Evolutionary conservation across 2,329 filamentous ascomycete genomes (phyloP).

Genomic region (Alternaria sp.): DNA sequence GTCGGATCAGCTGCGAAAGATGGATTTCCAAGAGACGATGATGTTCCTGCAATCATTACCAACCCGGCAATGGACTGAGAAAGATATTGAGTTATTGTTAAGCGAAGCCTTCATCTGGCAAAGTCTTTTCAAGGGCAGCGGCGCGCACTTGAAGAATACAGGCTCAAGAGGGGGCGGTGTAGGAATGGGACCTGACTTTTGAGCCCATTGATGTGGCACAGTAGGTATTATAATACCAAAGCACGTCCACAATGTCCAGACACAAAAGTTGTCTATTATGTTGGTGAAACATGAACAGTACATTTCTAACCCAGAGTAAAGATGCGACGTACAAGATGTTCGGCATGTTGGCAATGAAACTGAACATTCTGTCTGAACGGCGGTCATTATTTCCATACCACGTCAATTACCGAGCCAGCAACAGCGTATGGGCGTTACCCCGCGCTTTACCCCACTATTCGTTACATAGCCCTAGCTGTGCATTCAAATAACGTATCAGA

Average conservation of each 20-base stretch:
- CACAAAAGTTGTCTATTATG: neutral
- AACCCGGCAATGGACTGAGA: conserved; percentile 94
- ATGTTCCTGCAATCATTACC: conserved; percentile 98
- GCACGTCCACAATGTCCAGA: neutral
- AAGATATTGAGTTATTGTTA: conserved; percentile 93
- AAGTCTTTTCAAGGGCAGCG: conserved; percentile 92
- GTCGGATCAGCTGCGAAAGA: conserved; percentile 92
- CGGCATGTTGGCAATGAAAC: neutral
- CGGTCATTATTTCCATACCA: conserved; percentile 6
- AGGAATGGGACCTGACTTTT: conserved; percentile 52
- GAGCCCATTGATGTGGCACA: conserved; percentile 24
- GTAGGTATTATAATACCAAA: conserved; percentile 18
- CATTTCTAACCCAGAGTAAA: neutral
- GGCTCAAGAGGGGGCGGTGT: conserved; percentile 45
- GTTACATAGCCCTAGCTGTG: conserved; percentile 25
- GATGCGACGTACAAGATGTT: neutral
- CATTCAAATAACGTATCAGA: neutral
- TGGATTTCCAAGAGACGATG: conserved; percentile 99
- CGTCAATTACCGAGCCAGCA: conserved; percentile 14
- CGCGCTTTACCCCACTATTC: conserved; percentile 34
- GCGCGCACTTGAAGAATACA: conserved; percentile 74
- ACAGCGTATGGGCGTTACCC: conserved; percentile 27
- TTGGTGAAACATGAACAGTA: neutral
- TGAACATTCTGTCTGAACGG: neutral
- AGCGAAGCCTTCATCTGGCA: conserved; percentile 99